phyloP scores from a whole-genome alignment of 2,329 filamentous ascomycete species.

The Tricladium varicosporioides region DNA sequence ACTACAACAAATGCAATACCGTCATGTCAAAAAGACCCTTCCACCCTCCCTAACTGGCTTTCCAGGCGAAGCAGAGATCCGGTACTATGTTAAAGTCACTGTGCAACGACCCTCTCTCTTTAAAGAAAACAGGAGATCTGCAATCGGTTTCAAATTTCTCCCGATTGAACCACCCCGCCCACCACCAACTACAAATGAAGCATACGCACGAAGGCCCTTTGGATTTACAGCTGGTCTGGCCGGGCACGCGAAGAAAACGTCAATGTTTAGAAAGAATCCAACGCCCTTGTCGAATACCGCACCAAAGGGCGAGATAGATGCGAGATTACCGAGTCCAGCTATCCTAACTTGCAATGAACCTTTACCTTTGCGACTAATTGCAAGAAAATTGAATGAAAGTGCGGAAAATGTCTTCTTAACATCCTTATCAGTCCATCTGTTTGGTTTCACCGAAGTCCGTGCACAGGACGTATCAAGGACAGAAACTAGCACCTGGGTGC shows the following conservation, averaged over 20 bases:
- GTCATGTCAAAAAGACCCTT: slow-evolving; percentile 80
- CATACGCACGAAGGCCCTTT: slow-evolving; percentile 75
- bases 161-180: slow-evolving; percentile 87
- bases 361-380: slow-evolving; percentile 74
- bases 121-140: slow-evolving; percentile 80
- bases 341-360: slow-evolving; percentile 88
- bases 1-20: slow-evolving; percentile 58
- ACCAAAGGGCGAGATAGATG: slow-evolving; percentile 73
- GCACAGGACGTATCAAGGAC: slow-evolving; percentile 71
- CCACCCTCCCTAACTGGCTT: slow-evolving; percentile 89
- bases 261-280: slow-evolving; percentile 31
- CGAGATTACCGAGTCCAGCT: slow-evolving; percentile 79
- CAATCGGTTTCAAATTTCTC: slow-evolving; percentile 76
- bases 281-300: slow-evolving; percentile 42
- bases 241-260: slow-evolving; percentile 31
- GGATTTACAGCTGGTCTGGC: slow-evolving; percentile 46
- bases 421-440: slow-evolving; percentile 76
- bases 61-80: slow-evolving; percentile 82
- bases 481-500: slow-evolving; percentile 73
- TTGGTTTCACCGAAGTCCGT: slow-evolving; percentile 75
- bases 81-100: slow-evolving; percentile 95
- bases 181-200: slow-evolving; percentile 66
- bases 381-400: slow-evolving; percentile 71
- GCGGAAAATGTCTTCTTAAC: slow-evolving; percentile 71
- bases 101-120: slow-evolving; percentile 84